Evolutionary conservation across 1,139 yeast genomes (phyloP), one percentile per base, ranked within the genome.

Genomic region (Yamadazyma trypodendri): DNA sequence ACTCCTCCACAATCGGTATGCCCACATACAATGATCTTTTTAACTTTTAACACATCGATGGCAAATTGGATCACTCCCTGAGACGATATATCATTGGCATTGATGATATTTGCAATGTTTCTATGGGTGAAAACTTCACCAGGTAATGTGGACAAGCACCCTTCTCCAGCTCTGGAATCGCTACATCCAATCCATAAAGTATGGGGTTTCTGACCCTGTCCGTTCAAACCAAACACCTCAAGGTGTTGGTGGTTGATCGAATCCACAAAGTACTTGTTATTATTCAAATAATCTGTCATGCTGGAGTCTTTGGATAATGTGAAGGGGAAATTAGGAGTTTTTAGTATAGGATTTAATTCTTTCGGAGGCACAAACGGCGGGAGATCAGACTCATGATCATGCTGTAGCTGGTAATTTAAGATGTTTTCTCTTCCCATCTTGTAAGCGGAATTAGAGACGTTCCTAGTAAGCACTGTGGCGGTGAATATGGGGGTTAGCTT

Each of bases 1-100:
- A 89, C 80, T 23, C 97, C 98, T 36, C 97, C 97, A 69, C 98
- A 92, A 62, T 89, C 96, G 24, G 95, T 86, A 66, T 92, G 98
- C n/a, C 98, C 98, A 62, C 97, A 89, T 8, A 92, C 87, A 41
- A 92, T 75, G 42, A 92, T 81, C 55, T 86, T 88, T 49, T 74
- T 75, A 25, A 94, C 95, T 56, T 86, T 84, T 46, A 92, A 72
- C 14, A 84, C 90, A 52, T 88, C 92, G 45, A 92, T 79, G 2
- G 97, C 96, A 54, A 89, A 88, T 59, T 92, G 97, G 31, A 92
- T 71, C 2, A 89, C 92, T 2, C 96, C 86, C 58, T 81, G 82
- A 23, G 85, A 75, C 35, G 90, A 79, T 35, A 85, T 68, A 58
- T 92, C 97, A 45, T 79, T 79, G 38, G 84, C 73, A 37, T 69